These are phyloP conservation scores for Chaetomium fimeti DNA, from an alignment of 495 filamentous ascomycete genomes.

Conservation along the genomic window DNA sequence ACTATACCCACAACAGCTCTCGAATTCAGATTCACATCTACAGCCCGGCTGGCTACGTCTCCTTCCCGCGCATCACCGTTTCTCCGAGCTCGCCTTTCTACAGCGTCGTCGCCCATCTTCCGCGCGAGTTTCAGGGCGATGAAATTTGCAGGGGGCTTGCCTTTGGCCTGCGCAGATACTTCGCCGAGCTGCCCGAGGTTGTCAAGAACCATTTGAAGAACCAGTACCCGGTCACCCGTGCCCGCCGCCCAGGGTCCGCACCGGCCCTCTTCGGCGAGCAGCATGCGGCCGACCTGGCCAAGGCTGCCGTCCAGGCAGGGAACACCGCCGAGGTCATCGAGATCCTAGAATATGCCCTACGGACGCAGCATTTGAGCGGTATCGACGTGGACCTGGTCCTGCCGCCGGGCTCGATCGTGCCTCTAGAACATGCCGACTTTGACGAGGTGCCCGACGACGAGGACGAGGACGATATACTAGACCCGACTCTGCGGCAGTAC, in stretches of 20 bases:
- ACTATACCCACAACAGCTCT: conserved; percentile 80
- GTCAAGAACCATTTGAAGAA: conserved; percentile 62
- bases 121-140: conserved; percentile 89
- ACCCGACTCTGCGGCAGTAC: conserved; percentile 63
- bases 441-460: conserved; percentile 55
- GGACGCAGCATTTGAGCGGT: conserved; percentile 74
- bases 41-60: conserved; percentile 80
- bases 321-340: conserved; percentile 68
- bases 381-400: conserved; percentile 86
- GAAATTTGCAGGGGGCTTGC: conserved; percentile 86
- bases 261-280: conserved; percentile 80
- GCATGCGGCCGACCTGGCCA: conserved; percentile 88
- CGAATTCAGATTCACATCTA: conserved; percentile 92
- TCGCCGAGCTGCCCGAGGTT: conserved; percentile 73
- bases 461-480: conserved; percentile 61
- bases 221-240: conserved; percentile 47
- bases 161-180: conserved; percentile 90
- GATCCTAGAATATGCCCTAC: conserved; percentile 68
- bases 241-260: conserved; percentile 56
- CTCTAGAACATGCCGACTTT: conserved; percentile 49
- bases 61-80: conserved; percentile 84
- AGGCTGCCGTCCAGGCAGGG: conserved; percentile 74
- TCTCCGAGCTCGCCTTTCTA: conserved; percentile 96
- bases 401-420: conserved; percentile 68
- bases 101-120: conserved; percentile 84